These are phyloP conservation scores for Gracilaria vermiculophylla DNA, from an alignment of 23 red algal genomes.

Conservation along the genomic window DNA sequence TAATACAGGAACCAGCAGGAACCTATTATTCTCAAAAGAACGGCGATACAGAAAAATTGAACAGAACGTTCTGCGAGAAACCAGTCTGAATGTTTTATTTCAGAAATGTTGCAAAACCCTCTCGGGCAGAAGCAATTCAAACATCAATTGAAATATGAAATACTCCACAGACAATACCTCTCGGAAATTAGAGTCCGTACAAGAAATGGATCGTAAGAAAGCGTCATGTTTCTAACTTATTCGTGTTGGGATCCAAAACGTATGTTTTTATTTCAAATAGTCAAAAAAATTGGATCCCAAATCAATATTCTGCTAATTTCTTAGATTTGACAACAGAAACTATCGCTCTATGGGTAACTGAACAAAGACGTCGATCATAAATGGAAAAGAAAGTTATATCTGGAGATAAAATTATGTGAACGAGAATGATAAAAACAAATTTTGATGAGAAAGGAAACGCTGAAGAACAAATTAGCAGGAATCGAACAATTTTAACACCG, in stretches of 20 bases:
- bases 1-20: conserved; percentile 23
- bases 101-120: neutral
- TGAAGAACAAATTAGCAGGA: neutral
- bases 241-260: too few species aligned
- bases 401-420: too few species aligned
- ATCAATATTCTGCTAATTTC: neutral
- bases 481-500: too few species aligned
- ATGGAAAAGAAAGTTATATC: neutral
- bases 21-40: conserved; percentile 5
- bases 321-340: neutral
- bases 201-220: neutral
- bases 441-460: too few species aligned
- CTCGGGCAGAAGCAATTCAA: neutral
- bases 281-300: too few species aligned
- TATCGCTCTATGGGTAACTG: neutral
- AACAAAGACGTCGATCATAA: neutral
- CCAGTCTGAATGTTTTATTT: conserved; percentile 13
- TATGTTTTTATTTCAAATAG: too few species aligned
- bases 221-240: too few species aligned
- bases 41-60: neutral
- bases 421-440: neutral
- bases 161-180: neutral
- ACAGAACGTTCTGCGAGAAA: conserved; percentile 41
- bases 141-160: neutral
- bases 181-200: neutral